Percentiles rank a stretch among this genome's conserved stretches.
Conservation (phyloP, 805 yeast genomes). For the Scheffersomyces ergatensis region DNA sequence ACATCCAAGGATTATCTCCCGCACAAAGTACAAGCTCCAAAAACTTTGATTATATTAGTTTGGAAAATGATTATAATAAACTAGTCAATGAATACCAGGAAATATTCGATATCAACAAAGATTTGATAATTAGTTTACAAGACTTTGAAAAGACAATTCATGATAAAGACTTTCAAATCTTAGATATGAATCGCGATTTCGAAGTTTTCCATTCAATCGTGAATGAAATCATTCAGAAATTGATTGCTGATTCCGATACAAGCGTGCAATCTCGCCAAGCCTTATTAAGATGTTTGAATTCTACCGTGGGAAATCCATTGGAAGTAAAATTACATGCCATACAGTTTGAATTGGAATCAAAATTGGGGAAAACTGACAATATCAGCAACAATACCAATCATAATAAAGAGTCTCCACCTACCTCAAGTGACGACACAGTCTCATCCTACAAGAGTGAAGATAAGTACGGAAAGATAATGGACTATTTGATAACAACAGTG, state of each 20-base stretch:
- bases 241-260: conserved; percentile 16
- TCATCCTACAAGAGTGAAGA: background rate
- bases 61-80: conserved; percentile 17
- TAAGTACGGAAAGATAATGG: conserved; percentile 1
- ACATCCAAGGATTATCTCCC: conserved; percentile 11
- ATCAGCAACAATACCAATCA: background rate
- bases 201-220: conserved; percentile 13
- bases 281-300: conserved; percentile 13
- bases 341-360: conserved; percentile 15
- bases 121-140: conserved; percentile 34
- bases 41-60: conserved; percentile 5
- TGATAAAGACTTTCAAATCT: conserved; percentile 22
- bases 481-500: conserved; percentile 8
- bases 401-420: background rate
- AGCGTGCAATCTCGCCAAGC: conserved; percentile 15
- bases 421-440: background rate
- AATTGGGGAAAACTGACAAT: conserved; percentile 5
- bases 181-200: conserved; percentile 9
- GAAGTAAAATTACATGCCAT: conserved; percentile 23
- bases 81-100: conserved; percentile 30
- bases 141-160: conserved; percentile 29
- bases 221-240: conserved; percentile 16
- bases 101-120: conserved; percentile 33
- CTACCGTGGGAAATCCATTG: conserved; percentile 4
- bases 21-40: conserved; percentile 4